Evolutionary conservation across 1,139 yeast species (phyloP), one percentile per base, ranked within the genome.

Genomic region (Candida smagusa): DNA sequence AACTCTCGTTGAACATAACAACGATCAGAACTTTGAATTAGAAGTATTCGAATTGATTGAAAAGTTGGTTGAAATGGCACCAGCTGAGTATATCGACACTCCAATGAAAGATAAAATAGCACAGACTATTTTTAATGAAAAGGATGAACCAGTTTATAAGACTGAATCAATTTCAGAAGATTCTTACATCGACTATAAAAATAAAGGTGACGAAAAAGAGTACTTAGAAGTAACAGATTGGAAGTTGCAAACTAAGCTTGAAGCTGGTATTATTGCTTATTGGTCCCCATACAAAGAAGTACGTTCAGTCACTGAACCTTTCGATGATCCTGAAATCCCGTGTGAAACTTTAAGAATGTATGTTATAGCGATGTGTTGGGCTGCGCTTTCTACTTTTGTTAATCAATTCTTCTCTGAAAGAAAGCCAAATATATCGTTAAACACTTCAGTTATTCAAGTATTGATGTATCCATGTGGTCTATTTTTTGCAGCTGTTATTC

Each of bases 221-320:
- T 16, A 16, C 19, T 16, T 16, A 16, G 19, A 16, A 16, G 19
- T 16, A 5, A 16, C 19, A 3, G 49, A 48, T 28, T 48, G 52
- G 50, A 33, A 30, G 7, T 40, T 50, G 12, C 51, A 46, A 36
- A 46, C 42, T n/a, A 41, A 44, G 11, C 22, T 44, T n/a, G 54
- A 51, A 28, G 55, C 54, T n/a, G 43, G 46, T 1, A 33, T 79
- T 35, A 58, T 74, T 37, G 63, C 72, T 35, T 79, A 63, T 50
- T 74, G 72, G 54, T 79, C 84, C 1, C 83, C 84, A 1, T 80
- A 80, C 53, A 77, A 81, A 3, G 84, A 80, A 54, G 84, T 80
- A 4, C 65, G 86, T 43, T 67, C 85, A 9, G 74, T 77, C 26
- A 65, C 80, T 19, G 72, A 70, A 35, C 76, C 80, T 12, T 57